phyloP scores from a whole-genome alignment of 1,139 yeast genomes.

The Candida freyschussii region DNA sequence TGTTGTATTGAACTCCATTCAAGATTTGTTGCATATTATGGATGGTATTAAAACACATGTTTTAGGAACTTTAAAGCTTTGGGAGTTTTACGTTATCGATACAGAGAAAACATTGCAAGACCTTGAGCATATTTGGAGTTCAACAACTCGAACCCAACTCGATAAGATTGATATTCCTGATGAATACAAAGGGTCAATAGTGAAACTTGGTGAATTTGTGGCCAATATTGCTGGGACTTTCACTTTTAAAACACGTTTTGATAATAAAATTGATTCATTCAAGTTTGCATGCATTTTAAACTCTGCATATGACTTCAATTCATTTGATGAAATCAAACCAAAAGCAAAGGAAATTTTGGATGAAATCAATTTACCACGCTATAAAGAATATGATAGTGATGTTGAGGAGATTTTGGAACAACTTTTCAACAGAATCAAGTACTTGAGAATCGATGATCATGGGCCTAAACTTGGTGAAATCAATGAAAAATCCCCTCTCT shows the following conservation, averaged over 20 bases:
- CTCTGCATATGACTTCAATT: slow-evolving; percentile 27
- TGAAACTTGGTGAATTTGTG: slow-evolving; percentile 48
- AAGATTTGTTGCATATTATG: slow-evolving; percentile 56
- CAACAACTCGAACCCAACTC: slow-evolving; percentile 19
- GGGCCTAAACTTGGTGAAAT: slow-evolving; percentile 79
- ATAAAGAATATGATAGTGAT: slow-evolving; percentile 75
- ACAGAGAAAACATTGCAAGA: slow-evolving; percentile 34
- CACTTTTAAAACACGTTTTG: slow-evolving; percentile 40
- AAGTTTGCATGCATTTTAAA: slow-evolving; percentile 46
- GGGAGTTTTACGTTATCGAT: slow-evolving; percentile 85
- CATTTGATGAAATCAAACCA: slow-evolving; percentile 30
- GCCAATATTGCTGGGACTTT: slow-evolving; percentile 37
- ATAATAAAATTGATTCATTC: slow-evolving; percentile 47
- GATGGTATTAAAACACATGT: slow-evolving; percentile 68
- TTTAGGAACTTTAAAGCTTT: slow-evolving; percentile 57
- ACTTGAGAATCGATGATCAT: slow-evolving; percentile 65
- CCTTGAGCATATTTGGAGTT: slow-evolving; percentile 23
- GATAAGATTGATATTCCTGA: slow-evolving; percentile 38
- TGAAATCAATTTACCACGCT: slow-evolving; percentile 70
- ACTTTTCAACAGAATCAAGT: slow-evolving; percentile 68
- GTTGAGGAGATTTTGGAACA: slow-evolving; percentile 59
- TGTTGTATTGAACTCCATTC: slow-evolving; percentile 40
- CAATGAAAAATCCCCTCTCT: slow-evolving; percentile 52
- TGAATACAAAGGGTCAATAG: slow-evolving; percentile 34
- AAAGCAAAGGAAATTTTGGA: slow-evolving; percentile 58